Conservation (phyloP, 176 grass and related monocot genomes). For the Thinopyrum elongatum region DNA sequence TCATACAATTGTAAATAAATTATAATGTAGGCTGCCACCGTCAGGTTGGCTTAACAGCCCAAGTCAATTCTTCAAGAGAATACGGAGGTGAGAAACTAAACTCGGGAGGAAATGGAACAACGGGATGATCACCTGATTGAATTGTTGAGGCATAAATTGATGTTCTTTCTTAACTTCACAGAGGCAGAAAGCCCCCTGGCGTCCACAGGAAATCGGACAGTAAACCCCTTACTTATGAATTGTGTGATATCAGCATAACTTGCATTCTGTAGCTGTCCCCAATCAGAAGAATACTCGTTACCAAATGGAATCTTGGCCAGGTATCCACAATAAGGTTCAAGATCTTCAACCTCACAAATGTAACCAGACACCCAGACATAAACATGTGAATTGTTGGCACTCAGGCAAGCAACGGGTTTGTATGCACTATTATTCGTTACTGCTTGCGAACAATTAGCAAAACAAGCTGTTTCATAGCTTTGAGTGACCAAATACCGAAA, state of each 20-base stretch:
- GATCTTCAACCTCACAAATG: neutral
- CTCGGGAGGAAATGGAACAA: neutral
- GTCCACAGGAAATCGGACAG: neutral
- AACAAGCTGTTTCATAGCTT: neutral
- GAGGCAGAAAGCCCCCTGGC: rapidly evolving
- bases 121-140: neutral
- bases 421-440: neutral
- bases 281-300: rapidly evolving
- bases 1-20: neutral
- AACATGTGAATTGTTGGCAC: constrained; percentile 16
- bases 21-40: no score
- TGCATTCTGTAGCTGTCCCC: neutral
- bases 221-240: neutral
- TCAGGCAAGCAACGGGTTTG: constrained; percentile 20
- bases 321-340: neutral
- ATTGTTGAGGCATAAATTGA: neutral
- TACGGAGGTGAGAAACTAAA: no score
- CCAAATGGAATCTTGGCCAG: neutral
- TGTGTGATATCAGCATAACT: neutral
- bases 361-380: neutral
- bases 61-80: no score
- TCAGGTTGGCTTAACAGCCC: no score
- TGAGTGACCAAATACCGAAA: rapidly evolving
- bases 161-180: no score
- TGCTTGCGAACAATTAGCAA: constrained; percentile 29